Percentiles rank a stretch among this genome's conserved stretches.
Evolutionary conservation across 129 eudicot genomes (phyloP).

Genomic region (Mikania micrantha): DNA sequence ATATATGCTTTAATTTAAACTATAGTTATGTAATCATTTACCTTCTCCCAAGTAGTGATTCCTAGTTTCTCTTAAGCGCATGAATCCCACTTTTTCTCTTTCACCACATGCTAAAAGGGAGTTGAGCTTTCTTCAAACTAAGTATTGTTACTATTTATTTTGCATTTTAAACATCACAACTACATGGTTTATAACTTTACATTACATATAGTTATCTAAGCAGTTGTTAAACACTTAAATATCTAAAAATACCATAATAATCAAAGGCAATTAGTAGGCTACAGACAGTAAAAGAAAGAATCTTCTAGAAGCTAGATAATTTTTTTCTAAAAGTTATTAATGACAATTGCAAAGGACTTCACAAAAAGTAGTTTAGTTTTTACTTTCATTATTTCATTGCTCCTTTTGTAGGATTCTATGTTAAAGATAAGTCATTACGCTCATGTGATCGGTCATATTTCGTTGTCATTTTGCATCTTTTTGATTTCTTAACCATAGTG

Average conservation of each 20-base stretch:
- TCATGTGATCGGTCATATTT: constrained; percentile 26
- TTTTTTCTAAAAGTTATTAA: neutral
- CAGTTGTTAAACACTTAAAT: constrained; percentile 1
- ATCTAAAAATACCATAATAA: neutral
- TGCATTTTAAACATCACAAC: constrained; percentile 3
- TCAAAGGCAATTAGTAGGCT: constrained; percentile 1
- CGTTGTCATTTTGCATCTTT: constrained; percentile 30
- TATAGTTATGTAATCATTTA: too few species aligned
- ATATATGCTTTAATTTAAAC: too few species aligned
- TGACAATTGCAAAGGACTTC: constrained; percentile 1
- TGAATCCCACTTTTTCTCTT: constrained; percentile 14
- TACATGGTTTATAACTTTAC: neutral
- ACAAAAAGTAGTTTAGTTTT: neutral
- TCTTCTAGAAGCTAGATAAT: neutral
- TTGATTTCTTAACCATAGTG: constrained; percentile 31
- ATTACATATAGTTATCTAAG: constrained; percentile 8
- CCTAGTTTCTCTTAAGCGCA: constrained; percentile 60
- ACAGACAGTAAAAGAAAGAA: neutral
- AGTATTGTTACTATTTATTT: neutral
- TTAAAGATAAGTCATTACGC: constrained; percentile 28
- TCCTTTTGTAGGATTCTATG: constrained; percentile 52
- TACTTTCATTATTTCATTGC: constrained; percentile 62
- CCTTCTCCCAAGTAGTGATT: constrained; percentile 97
- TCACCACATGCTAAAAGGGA: neutral
- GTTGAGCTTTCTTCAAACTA: neutral